Evolutionary conservation across 2,329 filamentous ascomycete species (phyloP).

Genomic region (Rhynchosporium secalis): DNA sequence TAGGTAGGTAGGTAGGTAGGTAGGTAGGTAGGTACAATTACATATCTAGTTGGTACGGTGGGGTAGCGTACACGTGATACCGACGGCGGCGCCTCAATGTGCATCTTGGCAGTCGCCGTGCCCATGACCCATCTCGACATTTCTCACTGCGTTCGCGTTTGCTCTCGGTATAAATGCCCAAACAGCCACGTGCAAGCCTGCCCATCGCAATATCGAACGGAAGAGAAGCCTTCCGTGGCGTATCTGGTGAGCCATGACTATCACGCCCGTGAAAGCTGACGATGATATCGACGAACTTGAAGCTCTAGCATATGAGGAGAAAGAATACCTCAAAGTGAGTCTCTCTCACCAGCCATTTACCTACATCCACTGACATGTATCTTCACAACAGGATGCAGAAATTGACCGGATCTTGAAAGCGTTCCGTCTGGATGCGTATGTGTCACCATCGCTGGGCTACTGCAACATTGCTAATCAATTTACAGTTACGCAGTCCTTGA

Average conservation of each 20-base stretch:
- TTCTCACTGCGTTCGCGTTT: no score
- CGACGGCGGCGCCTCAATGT: no score
- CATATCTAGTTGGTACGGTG: no score
- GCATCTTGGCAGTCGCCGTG: no score
- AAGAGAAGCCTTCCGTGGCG: constrained; percentile 24
- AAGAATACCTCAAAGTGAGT: constrained; percentile 84
- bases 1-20: no score
- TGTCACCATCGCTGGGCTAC: constrained; percentile 23
- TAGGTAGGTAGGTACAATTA: no score
- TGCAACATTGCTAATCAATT: constrained; percentile 5
- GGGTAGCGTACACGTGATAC: no score
- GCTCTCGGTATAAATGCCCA: no score
- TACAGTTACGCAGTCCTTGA: constrained; percentile 86
- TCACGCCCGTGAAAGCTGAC: constrained; percentile 37
- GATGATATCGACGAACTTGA: constrained; percentile 76
- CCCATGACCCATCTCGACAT: no score
- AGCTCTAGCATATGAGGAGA: constrained; percentile 78
- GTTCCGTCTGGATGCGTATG: constrained; percentile 75
- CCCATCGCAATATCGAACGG: constrained; percentile 15
- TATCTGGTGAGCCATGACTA: constrained; percentile 38
- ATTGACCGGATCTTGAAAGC: constrained; percentile 92
- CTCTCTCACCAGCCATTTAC: constrained; percentile 2
- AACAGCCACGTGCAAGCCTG: no score
- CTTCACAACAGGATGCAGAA: constrained; percentile 71
- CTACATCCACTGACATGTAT: constrained; percentile 17